Evolutionary conservation across 2,329 filamentous ascomycete species (phyloP), one percentile per base, ranked within the genome.

Genomic region (Colletotrichum truncatum): DNA sequence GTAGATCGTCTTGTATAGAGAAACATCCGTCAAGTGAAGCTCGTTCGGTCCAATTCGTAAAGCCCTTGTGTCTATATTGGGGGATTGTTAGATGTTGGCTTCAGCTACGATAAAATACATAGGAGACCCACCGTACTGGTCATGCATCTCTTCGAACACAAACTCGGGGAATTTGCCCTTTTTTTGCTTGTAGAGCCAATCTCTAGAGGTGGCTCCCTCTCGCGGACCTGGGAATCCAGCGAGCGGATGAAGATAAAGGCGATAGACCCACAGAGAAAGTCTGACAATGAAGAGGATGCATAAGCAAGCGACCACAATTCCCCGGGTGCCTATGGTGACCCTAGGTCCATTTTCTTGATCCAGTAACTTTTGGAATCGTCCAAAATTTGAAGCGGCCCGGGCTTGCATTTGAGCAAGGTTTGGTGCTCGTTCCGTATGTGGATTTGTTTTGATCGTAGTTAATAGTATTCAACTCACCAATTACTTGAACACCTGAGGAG

Each of bases 1-100:
- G 32, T 58, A 58, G 8, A 58, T 58, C 10, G 49, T 43, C 28
- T 59, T 49, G 46, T 49, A 49, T 3, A 49, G 46, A 11, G 18
- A 32, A 14, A 28, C 18, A 3, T 49, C 46, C 16, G 25, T 30
- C 6, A 49, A 32, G 28, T 49, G 46, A 23, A 49, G 46, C 10
- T 49, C 46, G 16, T 49, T 49, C 5, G 46, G 46, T n/a, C 26
- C 46, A 2, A 49, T 49, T 26, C 46, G 16, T 2, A 34, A 32
- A 18, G 46, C 46, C 28, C 18, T 49, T 9, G 46, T n/a, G 25
- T 49, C 46, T 49, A 16, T 6, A 11, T n/a, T 12, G 9, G 10
- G 4, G n/a, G n/a, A n/a, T n/a, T 49, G n/a, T 49, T 12, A 49
- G 46, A 3, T 32, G 16, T 14, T 12, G 9, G 1, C 16, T 10